Evolutionary conservation across 192 early-diverging fungal genomes (phyloP).

Genomic region (Backusella parvicylindrica): DNA sequence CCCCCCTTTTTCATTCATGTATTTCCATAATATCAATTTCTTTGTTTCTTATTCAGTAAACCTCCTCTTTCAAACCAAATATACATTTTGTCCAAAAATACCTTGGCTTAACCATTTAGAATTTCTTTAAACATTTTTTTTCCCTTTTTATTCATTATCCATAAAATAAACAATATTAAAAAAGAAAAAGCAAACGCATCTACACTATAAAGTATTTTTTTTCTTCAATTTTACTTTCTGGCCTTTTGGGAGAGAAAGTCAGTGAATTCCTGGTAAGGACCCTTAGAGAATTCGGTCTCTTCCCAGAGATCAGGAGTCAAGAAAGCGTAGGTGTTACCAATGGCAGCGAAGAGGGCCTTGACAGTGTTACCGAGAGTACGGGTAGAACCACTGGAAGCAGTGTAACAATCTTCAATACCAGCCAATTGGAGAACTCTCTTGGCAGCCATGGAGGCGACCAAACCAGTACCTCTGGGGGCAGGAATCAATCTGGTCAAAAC

Average conservation of each 20-base stretch:
- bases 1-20: not conserved
- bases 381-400: conserved; percentile 93
- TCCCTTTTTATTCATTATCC: not conserved
- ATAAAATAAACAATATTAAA: not conserved
- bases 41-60: too few relatives aligned
- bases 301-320: conserved; percentile 96
- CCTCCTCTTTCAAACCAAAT: too few relatives aligned
- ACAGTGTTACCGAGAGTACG: conserved; percentile 99
- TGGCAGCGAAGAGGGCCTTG: conserved; percentile 97
- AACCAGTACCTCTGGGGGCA: conserved; percentile 98
- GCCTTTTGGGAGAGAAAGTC: conserved; percentile 31
- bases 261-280: conserved; percentile 11
- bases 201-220: not conserved
- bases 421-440: conserved; percentile 97
- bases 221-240: conserved; percentile 21
- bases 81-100: too few relatives aligned
- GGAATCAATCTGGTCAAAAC: conserved; percentile 89
- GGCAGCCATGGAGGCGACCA: conserved; percentile 90
- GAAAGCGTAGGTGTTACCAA: conserved; percentile 95
- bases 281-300: conserved; percentile 72
- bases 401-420: conserved; percentile 98
- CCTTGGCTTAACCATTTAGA: too few relatives aligned
- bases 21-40: too few relatives aligned
- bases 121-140: too few relatives aligned
- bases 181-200: not conserved